Evolutionary conservation across 1,284 basidiomycete genomes (phyloP).

Genomic region (Papiliotrema nemorosa): DNA sequence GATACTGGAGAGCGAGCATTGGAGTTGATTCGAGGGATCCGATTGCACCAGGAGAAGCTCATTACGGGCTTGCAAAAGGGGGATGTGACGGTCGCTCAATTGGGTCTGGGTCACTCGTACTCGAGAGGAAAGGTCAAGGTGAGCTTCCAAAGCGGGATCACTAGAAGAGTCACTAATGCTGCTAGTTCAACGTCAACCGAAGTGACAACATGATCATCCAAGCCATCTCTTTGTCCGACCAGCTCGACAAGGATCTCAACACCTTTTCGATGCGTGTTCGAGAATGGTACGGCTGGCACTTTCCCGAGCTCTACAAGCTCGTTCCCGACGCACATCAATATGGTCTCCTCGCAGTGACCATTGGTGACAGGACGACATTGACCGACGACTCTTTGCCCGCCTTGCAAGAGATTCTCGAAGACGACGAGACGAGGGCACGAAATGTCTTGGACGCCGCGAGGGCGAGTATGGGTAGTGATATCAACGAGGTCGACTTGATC

Average conservation of each 20-base stretch:
- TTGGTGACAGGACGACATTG: constrained; percentile 74
- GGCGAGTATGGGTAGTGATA: constrained; percentile 91
- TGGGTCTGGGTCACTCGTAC: constrained; percentile 96
- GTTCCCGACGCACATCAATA: constrained; percentile 96
- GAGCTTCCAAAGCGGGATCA: constrained; percentile 9
- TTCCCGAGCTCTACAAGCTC: constrained; percentile 92
- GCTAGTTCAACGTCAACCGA: constrained; percentile 92
- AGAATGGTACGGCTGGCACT: constrained; percentile 99
- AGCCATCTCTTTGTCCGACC: constrained; percentile 96
- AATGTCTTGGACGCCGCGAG: constrained; percentile 93
- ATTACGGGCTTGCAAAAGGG: constrained; percentile 72
- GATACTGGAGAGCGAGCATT: constrained; percentile 82
- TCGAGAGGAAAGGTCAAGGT: constrained; percentile 93
- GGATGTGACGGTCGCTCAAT: constrained; percentile 88
- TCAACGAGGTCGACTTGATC: constrained; percentile 91
- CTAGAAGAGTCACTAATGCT: background rate
- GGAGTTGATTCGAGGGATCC: constrained; percentile 89
- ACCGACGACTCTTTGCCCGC: constrained; percentile 68
- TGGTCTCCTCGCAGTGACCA: constrained; percentile 79
- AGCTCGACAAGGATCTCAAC: constrained; percentile 99
- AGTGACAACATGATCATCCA: constrained; percentile 99
- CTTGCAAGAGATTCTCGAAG: constrained; percentile 76
- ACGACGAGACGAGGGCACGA: constrained; percentile 81
- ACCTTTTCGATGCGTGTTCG: constrained; percentile 97
- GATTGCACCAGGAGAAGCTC: constrained; percentile 86